Conservation (phyloP, 306 rosid genomes). For the Ormosia emarginata region DNA sequence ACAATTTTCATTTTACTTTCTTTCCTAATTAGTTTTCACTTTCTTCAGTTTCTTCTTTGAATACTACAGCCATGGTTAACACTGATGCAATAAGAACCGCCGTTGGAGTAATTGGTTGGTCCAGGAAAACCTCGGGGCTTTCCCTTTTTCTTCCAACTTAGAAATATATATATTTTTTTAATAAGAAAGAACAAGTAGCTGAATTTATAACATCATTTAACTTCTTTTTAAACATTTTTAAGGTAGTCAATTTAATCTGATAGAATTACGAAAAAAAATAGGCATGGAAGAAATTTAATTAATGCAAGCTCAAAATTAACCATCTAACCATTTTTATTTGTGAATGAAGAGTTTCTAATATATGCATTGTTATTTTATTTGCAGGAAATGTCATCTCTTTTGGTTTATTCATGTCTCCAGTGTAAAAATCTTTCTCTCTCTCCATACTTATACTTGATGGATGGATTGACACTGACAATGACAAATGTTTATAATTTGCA, state of each 20-base stretch:
- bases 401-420: conserved; percentile 65
- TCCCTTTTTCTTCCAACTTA: not conserved
- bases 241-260: not conserved
- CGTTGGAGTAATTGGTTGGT: conserved; percentile 56
- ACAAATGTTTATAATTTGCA: conserved; percentile 21
- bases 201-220: not conserved
- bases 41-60: not conserved
- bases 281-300: not conserved
- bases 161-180: too few species aligned
- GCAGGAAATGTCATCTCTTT: conserved; percentile 83
- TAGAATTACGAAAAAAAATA: not conserved
- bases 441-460: not conserved
- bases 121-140: not conserved
- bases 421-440: conserved; percentile 38
- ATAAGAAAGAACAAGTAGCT: not conserved
- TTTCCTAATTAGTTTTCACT: not conserved
- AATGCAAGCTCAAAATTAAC: not conserved
- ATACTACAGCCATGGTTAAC: conserved; percentile 34
- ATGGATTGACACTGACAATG: not conserved
- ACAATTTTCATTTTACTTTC: not conserved
- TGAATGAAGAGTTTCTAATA: not conserved
- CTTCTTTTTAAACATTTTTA: not conserved
- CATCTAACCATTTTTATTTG: not conserved
- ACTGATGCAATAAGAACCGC: conserved; percentile 5
- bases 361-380: not conserved